Percentiles rank a stretch among this genome's conserved stretches.
These are phyloP conservation scores for Neofusicoccum sp. DNA, from an alignment of 2,329 filamentous ascomycete species.

Conservation along the genomic window DNA sequence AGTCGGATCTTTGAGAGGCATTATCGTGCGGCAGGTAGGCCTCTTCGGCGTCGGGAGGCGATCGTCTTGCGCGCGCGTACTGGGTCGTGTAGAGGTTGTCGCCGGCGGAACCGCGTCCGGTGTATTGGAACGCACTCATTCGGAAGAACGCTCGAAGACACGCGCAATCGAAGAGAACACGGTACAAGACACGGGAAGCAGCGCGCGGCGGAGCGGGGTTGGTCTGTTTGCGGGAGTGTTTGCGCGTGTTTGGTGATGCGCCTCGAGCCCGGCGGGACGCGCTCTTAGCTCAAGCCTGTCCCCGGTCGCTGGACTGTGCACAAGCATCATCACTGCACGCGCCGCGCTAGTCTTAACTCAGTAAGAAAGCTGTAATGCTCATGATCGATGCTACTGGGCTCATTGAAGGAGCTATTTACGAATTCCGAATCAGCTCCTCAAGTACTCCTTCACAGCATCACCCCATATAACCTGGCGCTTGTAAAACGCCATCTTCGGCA, in stretches of 20 bases:
- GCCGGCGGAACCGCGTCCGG: background rate
- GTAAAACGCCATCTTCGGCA: constrained; percentile 58
- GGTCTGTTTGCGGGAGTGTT: background rate
- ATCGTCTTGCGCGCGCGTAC: no score
- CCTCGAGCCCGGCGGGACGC: background rate
- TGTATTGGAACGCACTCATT: background rate
- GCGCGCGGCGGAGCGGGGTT: background rate
- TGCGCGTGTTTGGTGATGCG: background rate
- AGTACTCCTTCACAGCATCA: constrained; percentile 52
- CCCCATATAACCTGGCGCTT: constrained; percentile 59
- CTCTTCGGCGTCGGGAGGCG: background rate
- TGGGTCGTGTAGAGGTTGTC: background rate
- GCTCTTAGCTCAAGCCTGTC: background rate
- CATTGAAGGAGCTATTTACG: background rate
- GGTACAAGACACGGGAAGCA: background rate
- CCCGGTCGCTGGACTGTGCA: no score
- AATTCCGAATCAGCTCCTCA: constrained; percentile 48
- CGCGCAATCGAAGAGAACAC: background rate
- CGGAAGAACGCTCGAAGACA: background rate
- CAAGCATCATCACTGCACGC: no score
- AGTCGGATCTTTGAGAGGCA: constrained; percentile 20
- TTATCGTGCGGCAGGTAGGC: background rate
- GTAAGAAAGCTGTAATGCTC: no score
- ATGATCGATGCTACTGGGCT: no score
- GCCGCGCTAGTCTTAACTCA: no score